Base-by-base conservation (phyloP, 352 stramenopile species). In the Phytophthora hybrid region DNA sequence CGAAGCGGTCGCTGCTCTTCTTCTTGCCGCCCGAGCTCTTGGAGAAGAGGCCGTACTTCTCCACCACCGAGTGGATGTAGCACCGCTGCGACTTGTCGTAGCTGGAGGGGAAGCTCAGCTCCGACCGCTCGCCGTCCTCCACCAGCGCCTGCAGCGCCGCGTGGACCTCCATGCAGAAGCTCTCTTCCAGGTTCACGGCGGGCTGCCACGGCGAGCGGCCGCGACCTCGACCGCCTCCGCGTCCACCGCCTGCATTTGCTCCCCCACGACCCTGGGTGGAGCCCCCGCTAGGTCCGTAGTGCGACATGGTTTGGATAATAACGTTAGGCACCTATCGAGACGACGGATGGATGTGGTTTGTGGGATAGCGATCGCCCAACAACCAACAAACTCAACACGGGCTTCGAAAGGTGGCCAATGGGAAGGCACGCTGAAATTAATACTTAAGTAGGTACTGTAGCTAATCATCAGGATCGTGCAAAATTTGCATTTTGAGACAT, bases 1-100 rank as follows among this genome's bases (percentile, higher is more conserved):
- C 85, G 69, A 93, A 94, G 21, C 89, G 87, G 3, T 64, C 63
- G 18, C 87, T 81, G 6, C 74, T 78, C 47, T 78, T 80, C 66
- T 92, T 93, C n/a, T n/a, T n/a, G n/a, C n/a, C n/a, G 46, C 89
- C 89, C 10, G 84, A 91, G 73, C 86, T 93, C 74, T 96, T 96
- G 49, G 87, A 92, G 71, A 94, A 94, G 10, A 96, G 70, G 8
- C 85, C 87, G 65, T 84, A 91, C 75, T 96, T 96, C 54, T 91
- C 74, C n/a, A 84, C 89, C 32, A 93, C 76, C 26, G 80, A 86
- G 80, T 94, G 89, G 69, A 96, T 94, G 69, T 92, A 96, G 51
- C 84, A 81, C 8, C 89, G 83, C 73, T 96, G 85, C 59, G 87
- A 87, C 72, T 91, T 93, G 72, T 96, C 87, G 34, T 90, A 80